phyloP scores from a whole-genome alignment of 192 early-diverging fungal species.

The Phycomyces blakesleeanus region DNA sequence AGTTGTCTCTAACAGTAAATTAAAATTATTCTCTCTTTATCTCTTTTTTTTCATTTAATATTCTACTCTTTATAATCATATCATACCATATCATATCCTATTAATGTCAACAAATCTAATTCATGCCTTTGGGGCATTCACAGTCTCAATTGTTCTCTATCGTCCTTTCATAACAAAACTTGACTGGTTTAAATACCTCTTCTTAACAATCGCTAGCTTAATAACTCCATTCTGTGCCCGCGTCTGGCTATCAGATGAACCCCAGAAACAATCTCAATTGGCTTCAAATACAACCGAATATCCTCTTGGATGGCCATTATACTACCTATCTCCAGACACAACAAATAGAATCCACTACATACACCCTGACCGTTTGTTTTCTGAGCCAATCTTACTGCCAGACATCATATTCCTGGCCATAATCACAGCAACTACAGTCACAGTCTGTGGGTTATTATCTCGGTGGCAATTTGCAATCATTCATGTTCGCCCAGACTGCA shows the following conservation, averaged over 20 bases:
- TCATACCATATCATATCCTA: too few species aligned
- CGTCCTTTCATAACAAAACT: slow-evolving; percentile 37
- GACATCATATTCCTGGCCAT: slow-evolving; percentile 22
- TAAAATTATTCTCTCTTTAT: too few species aligned
- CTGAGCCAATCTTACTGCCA: slow-evolving; percentile 34
- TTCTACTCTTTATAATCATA: too few species aligned
- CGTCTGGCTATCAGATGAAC: slow-evolving; percentile 5
- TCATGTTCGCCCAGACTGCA: slow-evolving; percentile 4
- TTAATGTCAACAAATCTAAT: too few species aligned
- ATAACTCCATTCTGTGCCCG: slow-evolving; percentile 26
- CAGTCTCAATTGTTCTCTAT: slow-evolving; percentile 15
- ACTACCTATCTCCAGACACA: slow-evolving; percentile 15
- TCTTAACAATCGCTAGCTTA: slow-evolving; percentile 29
- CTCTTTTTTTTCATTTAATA: too few species aligned
- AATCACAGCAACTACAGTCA: neutral
- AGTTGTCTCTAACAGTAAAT: too few species aligned
- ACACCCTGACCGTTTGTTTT: slow-evolving; percentile 31
- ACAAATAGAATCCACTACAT: slow-evolving; percentile 23
- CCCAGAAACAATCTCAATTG: slow-evolving; percentile 29
- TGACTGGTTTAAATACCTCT: slow-evolving; percentile 18
- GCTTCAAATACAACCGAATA: slow-evolving; percentile 33
- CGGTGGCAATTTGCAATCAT: slow-evolving; percentile 24
- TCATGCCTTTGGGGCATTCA: slow-evolving; percentile 24
- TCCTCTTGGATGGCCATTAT: neutral
- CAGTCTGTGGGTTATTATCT: slow-evolving; percentile 2